These are phyloP conservation scores for Ceriops zippeliana DNA, from an alignment of 345 rosid genomes.

Conservation along the genomic window DNA sequence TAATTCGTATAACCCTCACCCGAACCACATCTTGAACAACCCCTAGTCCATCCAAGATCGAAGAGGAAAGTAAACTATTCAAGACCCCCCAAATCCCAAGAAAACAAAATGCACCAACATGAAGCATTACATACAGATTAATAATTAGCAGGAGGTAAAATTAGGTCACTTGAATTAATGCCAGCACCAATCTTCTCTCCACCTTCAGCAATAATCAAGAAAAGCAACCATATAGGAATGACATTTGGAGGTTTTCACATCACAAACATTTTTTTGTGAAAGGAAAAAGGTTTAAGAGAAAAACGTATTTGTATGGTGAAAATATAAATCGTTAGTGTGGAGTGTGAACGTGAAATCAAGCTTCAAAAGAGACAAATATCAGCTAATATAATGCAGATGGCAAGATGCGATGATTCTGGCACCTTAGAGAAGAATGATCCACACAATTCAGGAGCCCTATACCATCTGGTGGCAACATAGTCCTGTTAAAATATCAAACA, in stretches of 20 bases:
- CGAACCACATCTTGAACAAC: background rate
- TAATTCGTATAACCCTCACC: background rate
- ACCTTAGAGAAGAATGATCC: constrained; percentile 99
- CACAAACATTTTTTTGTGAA: too few species aligned
- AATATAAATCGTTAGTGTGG: background rate
- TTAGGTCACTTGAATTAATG: too few species aligned
- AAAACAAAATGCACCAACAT: background rate
- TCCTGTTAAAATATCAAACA: constrained; percentile 42
- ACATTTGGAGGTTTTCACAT: too few species aligned
- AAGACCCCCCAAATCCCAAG: background rate
- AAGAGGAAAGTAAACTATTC: background rate
- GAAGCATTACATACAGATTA: too few species aligned
- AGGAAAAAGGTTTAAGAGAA: too few species aligned
- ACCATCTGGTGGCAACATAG: constrained; percentile 97
- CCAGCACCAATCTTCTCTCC: too few species aligned
- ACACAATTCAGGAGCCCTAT: constrained; percentile 92
- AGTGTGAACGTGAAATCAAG: background rate
- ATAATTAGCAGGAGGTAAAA: too few species aligned
- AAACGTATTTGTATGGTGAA: too few species aligned
- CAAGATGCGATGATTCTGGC: constrained; percentile 17
- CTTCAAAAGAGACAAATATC: constrained; percentile 11
- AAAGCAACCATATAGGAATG: too few species aligned
- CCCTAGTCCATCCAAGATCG: background rate
- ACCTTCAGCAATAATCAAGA: too few species aligned
- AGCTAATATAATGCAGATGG: constrained; percentile 28